These are phyloP conservation scores for Cephalotrichum gorgonifer DNA, from an alignment of 2,329 filamentous ascomycete genomes.

Conservation along the genomic window DNA sequence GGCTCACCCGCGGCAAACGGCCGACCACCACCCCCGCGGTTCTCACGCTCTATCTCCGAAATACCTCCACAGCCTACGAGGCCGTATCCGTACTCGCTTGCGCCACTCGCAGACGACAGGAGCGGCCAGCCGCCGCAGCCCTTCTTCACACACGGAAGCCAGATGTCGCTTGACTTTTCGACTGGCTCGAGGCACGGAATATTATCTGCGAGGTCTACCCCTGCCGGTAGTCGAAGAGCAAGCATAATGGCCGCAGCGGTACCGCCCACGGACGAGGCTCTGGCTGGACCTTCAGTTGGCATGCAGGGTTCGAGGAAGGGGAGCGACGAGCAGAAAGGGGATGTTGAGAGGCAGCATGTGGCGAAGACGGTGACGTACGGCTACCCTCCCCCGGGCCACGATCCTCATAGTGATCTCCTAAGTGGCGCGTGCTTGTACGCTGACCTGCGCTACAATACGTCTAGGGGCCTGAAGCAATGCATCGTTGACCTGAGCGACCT, in stretches of 20 bases:
- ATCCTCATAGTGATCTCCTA: neutral
- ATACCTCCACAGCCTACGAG: neutral
- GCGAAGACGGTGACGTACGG: slow-evolving; percentile 29
- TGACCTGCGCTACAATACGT: slow-evolving; percentile 9
- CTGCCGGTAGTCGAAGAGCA: neutral
- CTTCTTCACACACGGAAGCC: neutral
- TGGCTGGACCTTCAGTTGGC: neutral
- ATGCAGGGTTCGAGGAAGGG: neutral
- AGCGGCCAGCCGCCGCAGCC: neutral
- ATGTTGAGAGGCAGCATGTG: neutral
- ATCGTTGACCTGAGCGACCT: slow-evolving; percentile 45
- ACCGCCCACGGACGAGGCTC: neutral
- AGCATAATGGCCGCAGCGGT: neutral
- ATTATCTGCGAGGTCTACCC: neutral
- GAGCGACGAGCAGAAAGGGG: neutral
- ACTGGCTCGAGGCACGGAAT: neutral
- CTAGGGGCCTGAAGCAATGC: slow-evolving; percentile 40
- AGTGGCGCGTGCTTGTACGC: slow-evolving; percentile 5
- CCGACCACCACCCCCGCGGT: neutral
- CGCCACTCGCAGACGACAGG: neutral
- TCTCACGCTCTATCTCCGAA: slow-evolving; percentile 2
- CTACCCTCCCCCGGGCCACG: neutral
- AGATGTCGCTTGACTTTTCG: neutral
- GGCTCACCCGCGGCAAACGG: neutral
- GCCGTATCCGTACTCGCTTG: neutral